A percentile compares a stretch with the other conserved stretches of the same genome.
Evolutionary conservation across 331 rosid species (phyloP).

Genomic region (Rhamnella rubrinervis): DNA sequence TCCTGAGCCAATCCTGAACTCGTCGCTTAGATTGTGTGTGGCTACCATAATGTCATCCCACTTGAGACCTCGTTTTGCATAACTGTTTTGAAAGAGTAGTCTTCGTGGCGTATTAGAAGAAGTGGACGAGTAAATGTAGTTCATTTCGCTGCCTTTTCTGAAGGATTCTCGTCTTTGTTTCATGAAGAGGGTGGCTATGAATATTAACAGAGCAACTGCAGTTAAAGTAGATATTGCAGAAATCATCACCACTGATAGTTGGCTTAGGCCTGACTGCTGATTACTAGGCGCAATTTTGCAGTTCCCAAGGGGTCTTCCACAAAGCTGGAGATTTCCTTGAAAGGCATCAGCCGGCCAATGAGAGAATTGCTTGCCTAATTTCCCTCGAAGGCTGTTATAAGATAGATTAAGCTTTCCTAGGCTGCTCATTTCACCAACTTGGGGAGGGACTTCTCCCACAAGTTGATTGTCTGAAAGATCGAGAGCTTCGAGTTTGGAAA

Average conservation of each 20-base stretch:
- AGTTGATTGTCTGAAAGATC: slow-evolving; percentile 84
- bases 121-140: slow-evolving; percentile 61
- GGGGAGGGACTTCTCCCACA: slow-evolving; percentile 64
- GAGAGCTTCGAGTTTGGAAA: slow-evolving; percentile 67
- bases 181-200: slow-evolving; percentile 40
- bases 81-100: slow-evolving; percentile 55
- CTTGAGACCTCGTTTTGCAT: slow-evolving; percentile 54
- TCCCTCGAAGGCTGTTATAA: slow-evolving; percentile 67
- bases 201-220: slow-evolving; percentile 53
- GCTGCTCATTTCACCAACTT: slow-evolving; percentile 70
- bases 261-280: slow-evolving; percentile 44
- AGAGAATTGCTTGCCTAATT: slow-evolving; percentile 55
- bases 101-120: slow-evolving; percentile 66
- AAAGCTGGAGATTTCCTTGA: slow-evolving; percentile 62
- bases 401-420: slow-evolving; percentile 80
- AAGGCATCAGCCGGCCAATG: slow-evolving; percentile 65
- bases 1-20: slow-evolving; percentile 80
- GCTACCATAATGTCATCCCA: slow-evolving; percentile 89
- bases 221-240: slow-evolving; percentile 61
- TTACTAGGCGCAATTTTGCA: slow-evolving; percentile 36
- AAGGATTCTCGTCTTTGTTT: slow-evolving; percentile 44
- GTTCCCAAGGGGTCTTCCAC: slow-evolving; percentile 62
- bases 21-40: slow-evolving; percentile 64
- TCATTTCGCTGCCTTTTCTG: slow-evolving; percentile 49
- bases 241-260: slow-evolving; percentile 43